These are phyloP conservation scores for Chlamydomonas applanata DNA, from an alignment of 139 green algal genomes.

Conservation along the genomic window DNA sequence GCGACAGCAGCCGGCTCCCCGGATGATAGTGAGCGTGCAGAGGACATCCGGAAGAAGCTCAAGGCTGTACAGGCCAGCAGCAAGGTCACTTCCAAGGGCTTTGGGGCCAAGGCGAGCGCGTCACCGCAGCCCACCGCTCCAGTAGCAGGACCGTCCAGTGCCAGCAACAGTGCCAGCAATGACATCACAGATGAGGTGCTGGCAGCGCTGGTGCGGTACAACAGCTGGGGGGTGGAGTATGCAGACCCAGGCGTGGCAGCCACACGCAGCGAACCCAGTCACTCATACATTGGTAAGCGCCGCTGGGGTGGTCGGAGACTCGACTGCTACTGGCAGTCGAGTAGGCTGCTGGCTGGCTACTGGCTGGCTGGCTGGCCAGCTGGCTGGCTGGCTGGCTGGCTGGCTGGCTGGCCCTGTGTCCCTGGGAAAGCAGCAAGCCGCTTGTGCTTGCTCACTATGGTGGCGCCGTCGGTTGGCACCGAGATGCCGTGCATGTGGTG, in stretches of 20 bases:
- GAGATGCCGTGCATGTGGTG: no score
- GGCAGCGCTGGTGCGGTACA: not conserved
- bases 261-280: conserved; percentile 6
- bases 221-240: conserved; percentile 20
- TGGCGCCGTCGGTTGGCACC: no score
- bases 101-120: not conserved
- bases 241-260: conserved; percentile 3
- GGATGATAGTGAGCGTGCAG: not conserved
- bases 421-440: no score
- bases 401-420: no score
- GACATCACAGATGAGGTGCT: conserved; percentile 6
- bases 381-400: no score
- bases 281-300: conserved; percentile 22
- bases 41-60: not conserved
- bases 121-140: no score
- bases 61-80: not conserved
- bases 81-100: not conserved
- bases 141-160: no score
- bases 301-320: no score
- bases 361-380: not conserved
- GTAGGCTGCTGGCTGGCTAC: no score
- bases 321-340: no score
- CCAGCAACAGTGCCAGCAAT: not conserved
- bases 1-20: not conserved
- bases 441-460: no score